Percentiles rank a stretch among this genome's conserved stretches.
These are phyloP conservation scores for Aspergillus phoenicis DNA, from an alignment of 2,329 filamentous ascomycete species.

Conservation along the genomic window DNA sequence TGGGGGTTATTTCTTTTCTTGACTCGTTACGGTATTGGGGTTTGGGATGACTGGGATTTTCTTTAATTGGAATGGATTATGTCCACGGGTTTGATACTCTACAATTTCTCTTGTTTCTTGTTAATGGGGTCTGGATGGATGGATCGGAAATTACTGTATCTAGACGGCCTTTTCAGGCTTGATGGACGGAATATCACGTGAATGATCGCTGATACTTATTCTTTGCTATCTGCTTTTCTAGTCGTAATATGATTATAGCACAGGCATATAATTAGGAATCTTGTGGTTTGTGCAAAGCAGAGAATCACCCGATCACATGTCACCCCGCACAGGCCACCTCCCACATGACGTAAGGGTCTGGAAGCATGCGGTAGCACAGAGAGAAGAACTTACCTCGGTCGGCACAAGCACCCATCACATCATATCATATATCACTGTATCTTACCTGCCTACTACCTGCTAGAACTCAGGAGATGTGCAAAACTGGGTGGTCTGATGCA, in stretches of 20 bases:
- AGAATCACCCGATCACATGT: neutral
- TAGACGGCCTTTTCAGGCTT: neutral
- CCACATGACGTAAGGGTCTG: neutral
- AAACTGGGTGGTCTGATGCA: too few relatives aligned
- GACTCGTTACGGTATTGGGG: neutral
- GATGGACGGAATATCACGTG: neutral
- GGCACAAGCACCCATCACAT: neutral
- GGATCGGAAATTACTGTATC: neutral
- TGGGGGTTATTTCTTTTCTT: neutral
- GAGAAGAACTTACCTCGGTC: neutral
- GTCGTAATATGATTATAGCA: too few relatives aligned
- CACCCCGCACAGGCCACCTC: neutral
- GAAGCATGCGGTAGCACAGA: too few relatives aligned
- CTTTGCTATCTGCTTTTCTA: too few relatives aligned
- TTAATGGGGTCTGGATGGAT: neutral
- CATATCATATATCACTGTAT: neutral
- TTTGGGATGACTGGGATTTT: neutral
- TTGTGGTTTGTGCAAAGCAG: too few relatives aligned
- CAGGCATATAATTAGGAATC: too few relatives aligned
- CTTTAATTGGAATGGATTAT: neutral
- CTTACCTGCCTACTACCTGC: neutral
- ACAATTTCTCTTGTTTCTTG: neutral
- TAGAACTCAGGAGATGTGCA: too few relatives aligned
- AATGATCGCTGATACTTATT: too few relatives aligned
- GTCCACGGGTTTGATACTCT: neutral